A percentile compares a stretch with the other conserved stretches of the same genome.
Conservation (phyloP, 169 alveolate genomes). For the Babesia gibsoni region DNA sequence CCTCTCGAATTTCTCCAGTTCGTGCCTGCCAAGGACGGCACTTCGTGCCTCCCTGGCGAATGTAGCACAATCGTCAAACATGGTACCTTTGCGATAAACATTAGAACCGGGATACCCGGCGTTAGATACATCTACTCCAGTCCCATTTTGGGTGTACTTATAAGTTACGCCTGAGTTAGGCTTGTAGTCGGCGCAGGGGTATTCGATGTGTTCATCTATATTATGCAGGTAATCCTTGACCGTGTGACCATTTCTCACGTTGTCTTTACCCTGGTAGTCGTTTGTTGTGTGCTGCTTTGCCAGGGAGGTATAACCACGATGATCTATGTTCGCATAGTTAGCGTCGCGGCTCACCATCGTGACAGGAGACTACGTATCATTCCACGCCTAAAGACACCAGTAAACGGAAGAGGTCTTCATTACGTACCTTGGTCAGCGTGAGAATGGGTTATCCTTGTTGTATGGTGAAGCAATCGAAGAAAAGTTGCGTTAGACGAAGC, state of each 20-base stretch:
- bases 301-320: slow-evolving; percentile 17
- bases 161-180: slow-evolving; percentile 1
- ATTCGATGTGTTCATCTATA: not conserved
- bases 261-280: not conserved
- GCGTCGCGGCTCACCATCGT: slow-evolving; percentile 29
- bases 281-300: slow-evolving; percentile 5
- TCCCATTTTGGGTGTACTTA: not conserved
- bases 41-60: slow-evolving; percentile 41
- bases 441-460: too few species aligned
- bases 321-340: slow-evolving; percentile 3
- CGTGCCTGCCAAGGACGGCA: slow-evolving; percentile 22
- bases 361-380: not conserved
- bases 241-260: not conserved
- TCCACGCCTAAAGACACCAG: not conserved
- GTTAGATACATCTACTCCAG: not conserved
- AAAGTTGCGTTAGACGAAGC: slow-evolving; percentile 15
- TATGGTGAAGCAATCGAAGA: slow-evolving; percentile 14
- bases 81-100: not conserved
- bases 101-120: not conserved
- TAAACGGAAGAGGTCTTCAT: not conserved
- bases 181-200: not conserved
- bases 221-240: not conserved
- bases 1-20: slow-evolving; percentile 52
- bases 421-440: not conserved
- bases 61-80: slow-evolving; percentile 52